phyloP scores from a whole-genome alignment of 148 eudicot genomes.

The Persicaria maculosa region DNA sequence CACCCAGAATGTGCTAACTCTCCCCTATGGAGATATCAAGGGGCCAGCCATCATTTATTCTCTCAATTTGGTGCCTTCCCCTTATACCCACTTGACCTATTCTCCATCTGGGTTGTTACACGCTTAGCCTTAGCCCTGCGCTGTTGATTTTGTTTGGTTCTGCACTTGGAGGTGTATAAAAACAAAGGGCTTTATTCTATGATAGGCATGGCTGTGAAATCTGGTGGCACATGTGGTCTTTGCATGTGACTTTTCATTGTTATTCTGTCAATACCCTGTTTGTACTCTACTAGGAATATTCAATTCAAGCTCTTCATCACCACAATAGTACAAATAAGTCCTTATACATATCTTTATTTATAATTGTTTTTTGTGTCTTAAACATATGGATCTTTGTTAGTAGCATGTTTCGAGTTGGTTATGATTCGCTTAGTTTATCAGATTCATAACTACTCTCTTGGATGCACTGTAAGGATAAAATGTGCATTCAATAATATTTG shows the following conservation, averaged over 20 bases:
- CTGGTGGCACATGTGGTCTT: constrained; percentile 8
- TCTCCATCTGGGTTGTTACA: background rate
- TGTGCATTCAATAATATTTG: background rate
- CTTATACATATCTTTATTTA: background rate
- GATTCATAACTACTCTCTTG: too few species aligned
- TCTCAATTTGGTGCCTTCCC: background rate
- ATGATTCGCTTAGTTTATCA: background rate
- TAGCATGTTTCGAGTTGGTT: background rate
- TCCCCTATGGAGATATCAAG: background rate
- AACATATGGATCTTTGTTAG: background rate
- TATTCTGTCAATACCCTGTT: constrained; percentile 7
- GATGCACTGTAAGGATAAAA: background rate
- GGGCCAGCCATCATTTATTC: background rate
- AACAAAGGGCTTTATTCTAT: constrained; percentile 3
- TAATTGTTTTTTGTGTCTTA: background rate
- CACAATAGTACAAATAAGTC: background rate
- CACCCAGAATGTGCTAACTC: constrained; percentile 4
- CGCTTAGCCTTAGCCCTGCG: background rate
- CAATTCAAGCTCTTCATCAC: background rate
- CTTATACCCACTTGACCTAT: constrained; percentile 7
- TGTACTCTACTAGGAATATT: constrained; percentile 12
- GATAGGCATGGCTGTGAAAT: background rate
- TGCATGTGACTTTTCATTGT: constrained; percentile 7
- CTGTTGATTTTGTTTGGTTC: background rate
- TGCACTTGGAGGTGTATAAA: background rate